Evolutionary conservation across 2,329 filamentous ascomycete genomes (phyloP).

Genomic region (Orbilia brochopaga): DNA sequence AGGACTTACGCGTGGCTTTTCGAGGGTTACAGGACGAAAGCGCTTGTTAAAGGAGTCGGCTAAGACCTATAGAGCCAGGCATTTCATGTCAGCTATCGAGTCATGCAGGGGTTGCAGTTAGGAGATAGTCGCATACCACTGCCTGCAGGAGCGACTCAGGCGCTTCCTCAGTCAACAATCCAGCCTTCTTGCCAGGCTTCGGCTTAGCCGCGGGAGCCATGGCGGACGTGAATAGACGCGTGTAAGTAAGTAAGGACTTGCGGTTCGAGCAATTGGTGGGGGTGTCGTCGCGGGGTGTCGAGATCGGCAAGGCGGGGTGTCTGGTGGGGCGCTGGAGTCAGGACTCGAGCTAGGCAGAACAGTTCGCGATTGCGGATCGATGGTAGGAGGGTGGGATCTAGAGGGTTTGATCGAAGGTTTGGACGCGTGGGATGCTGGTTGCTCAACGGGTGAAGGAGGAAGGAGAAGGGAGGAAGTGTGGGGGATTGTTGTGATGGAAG

Average conservation of each 20-base stretch:
- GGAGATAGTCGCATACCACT: background rate
- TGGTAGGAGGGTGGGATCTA: no score
- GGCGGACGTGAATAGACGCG: background rate
- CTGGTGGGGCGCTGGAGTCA: no score
- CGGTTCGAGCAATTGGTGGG: background rate
- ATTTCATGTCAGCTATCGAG: background rate
- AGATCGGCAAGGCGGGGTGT: background rate
- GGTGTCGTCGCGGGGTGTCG: background rate
- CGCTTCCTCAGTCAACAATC: background rate
- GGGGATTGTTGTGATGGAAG: no score
- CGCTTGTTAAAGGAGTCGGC: slow-evolving; percentile 93
- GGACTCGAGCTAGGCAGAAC: no score
- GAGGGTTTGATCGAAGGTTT: no score
- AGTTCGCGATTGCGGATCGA: no score
- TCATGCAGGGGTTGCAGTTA: background rate
- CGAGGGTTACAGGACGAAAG: slow-evolving; percentile 86
- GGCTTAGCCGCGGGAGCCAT: background rate
- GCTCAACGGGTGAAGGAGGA: no score
- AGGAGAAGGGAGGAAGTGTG: no score
- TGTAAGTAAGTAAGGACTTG: background rate
- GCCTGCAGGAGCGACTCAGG: background rate
- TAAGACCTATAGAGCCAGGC: slow-evolving; percentile 68
- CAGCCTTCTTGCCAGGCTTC: slow-evolving; percentile 9
- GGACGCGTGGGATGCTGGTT: no score
- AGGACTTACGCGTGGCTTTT: slow-evolving; percentile 78